A percentile compares a stretch with the other conserved stretches of the same genome.
These are phyloP conservation scores for Forsythia viridissima DNA, from an alignment of 257 asterid genomes.

Conservation along the genomic window DNA sequence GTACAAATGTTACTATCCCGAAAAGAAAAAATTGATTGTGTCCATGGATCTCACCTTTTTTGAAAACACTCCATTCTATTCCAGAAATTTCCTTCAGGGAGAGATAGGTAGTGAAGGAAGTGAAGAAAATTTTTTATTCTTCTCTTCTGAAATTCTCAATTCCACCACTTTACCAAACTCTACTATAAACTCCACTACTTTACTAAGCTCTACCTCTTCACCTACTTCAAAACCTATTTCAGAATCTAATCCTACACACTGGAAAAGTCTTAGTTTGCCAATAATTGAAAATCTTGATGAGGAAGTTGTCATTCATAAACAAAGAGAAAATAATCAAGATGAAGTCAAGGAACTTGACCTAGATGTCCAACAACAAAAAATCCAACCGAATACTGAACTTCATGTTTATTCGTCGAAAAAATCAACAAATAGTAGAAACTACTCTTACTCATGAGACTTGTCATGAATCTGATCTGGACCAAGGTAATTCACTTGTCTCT, in stretches of 20 bases:
- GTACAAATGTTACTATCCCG: too few species aligned
- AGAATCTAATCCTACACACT: too few species aligned
- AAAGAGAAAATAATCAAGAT: not conserved
- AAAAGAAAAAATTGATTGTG: too few species aligned
- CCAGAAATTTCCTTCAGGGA: too few species aligned
- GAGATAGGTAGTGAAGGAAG: too few species aligned
- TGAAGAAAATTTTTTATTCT: too few species aligned
- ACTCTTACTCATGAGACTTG: not conserved
- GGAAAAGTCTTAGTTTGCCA: not conserved
- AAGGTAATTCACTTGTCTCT: not conserved
- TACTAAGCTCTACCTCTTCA: too few species aligned
- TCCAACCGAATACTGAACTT: not conserved
- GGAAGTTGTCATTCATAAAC: not conserved
- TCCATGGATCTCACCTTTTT: too few species aligned
- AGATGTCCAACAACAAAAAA: not conserved
- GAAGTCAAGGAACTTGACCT: not conserved
- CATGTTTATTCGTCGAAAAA: not conserved
- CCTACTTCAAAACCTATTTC: not conserved
- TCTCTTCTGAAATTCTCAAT: too few species aligned
- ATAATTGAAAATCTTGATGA: not conserved
- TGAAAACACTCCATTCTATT: too few species aligned
- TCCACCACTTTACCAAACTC: too few species aligned
- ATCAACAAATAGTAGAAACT: not conserved
- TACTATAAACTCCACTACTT: too few species aligned
- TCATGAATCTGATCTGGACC: not conserved